Evolutionary conservation across 2,329 filamentous ascomycete genomes (phyloP), one percentile per base, ranked within the genome.

Genomic region (Didymella arachidicola): DNA sequence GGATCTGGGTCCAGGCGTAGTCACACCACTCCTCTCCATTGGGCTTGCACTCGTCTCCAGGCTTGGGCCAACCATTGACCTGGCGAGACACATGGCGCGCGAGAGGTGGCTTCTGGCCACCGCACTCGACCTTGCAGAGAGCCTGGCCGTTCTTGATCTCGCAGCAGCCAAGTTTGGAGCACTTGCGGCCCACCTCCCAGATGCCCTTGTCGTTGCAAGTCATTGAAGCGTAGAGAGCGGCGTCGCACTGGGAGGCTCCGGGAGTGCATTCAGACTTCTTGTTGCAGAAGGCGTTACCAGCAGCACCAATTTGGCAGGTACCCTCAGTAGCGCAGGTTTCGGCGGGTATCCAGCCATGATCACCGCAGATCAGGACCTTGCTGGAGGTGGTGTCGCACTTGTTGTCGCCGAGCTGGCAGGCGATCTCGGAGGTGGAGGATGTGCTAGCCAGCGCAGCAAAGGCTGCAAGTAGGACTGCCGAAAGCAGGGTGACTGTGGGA

Each of bases 181-280:
- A 62, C 45, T 62, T 62, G 48, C 57, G 50, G 44, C 48, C 26
- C 8, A 42, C 48, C 26, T 51, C 26, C 53, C 57, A 62, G 22
- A 57, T 41, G 25, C 52, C 46, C 4, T 42, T 12, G n/a, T 36
- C 22, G 19, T 57, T 50, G 34, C 60, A 62, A 27, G 41, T 2
- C 16, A 27, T 51, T 32, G 36, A 41, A 39, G 25, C 34, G 22
- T 54, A 59, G 26, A 46, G 41, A 25, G 57, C n/a, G 5, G 34
- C 16, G 14, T 56, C 52, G 52, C 52, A 60, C 34, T 44, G 53
- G 7, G 50, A 55, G 5, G 25, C 16, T 30, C 52, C 52, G 2
- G 57, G 36, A 1, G 19, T 32, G 34, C 30, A 60, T 25, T 51
- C 41, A 12, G 27, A 18, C 30, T 48, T 25, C 14, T 47, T 36